Percentiles rank a stretch among this genome's conserved stretches.
These are phyloP conservation scores for Candida incommunis DNA, from an alignment of 805 yeast genomes.

Conservation along the genomic window DNA sequence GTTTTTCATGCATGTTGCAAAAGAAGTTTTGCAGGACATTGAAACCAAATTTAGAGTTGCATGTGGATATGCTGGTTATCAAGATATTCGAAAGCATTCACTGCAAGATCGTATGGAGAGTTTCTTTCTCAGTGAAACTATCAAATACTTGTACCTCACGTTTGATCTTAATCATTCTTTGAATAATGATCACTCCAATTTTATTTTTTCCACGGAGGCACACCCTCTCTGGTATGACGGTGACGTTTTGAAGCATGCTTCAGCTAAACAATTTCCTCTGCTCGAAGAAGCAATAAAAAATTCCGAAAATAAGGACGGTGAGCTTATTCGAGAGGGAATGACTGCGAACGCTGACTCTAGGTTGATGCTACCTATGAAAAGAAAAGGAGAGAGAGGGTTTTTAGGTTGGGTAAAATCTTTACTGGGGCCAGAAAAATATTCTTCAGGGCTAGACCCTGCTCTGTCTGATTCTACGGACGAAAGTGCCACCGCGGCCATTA, in stretches of 20 bases:
- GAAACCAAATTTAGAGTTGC: conserved; percentile 35
- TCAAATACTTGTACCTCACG: conserved; percentile 66
- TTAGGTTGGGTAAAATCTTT: neutral
- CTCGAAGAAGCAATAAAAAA: conserved; percentile 1
- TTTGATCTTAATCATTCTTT: conserved; percentile 55
- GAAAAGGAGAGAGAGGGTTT: neutral
- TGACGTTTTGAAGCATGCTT: conserved; percentile 15
- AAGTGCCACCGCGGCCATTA: neutral
- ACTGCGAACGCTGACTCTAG: neutral
- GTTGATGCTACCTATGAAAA: neutral
- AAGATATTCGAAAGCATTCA: conserved; percentile 48
- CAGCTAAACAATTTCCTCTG: conserved; percentile 8
- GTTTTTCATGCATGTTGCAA: conserved; percentile 63
- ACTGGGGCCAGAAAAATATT: neutral
- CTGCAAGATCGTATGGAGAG: conserved; percentile 80
- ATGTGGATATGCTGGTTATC: conserved; percentile 76
- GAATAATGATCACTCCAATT: conserved; percentile 26
- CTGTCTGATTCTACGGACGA: neutral
- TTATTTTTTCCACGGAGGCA: conserved; percentile 74
- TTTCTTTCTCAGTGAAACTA: conserved; percentile 75
- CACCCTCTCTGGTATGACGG: conserved; percentile 71
- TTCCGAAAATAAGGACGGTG: neutral
- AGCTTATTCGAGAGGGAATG: neutral
- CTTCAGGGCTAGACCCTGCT: neutral
- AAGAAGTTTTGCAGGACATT: conserved; percentile 42